These are phyloP conservation scores for Glomus cerebriforme DNA, from an alignment of 192 early-diverging fungal species.

Conservation along the genomic window DNA sequence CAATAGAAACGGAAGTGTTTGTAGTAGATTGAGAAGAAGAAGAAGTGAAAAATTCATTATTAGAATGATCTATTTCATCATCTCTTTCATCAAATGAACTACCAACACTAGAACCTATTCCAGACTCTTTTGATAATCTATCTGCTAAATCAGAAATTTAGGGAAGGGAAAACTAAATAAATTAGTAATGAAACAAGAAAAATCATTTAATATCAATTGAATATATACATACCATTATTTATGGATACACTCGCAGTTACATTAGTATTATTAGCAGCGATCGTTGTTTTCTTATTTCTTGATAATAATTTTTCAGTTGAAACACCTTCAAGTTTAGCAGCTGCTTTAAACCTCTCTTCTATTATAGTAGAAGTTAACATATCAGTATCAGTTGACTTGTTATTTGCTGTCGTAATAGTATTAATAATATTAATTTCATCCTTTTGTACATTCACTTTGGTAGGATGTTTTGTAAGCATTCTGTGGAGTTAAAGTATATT, in stretches of 20 bases:
- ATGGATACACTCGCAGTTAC: background rate
- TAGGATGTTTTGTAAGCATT: constrained; percentile 21
- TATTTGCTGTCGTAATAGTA: background rate
- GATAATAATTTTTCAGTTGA: background rate
- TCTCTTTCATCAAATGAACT: constrained; percentile 20
- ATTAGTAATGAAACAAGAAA: background rate
- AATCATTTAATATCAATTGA: background rate
- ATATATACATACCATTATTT: background rate
- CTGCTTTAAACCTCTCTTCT: constrained; percentile 5
- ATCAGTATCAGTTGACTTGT: too few species aligned
- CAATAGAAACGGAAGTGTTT: background rate
- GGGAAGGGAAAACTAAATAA: background rate
- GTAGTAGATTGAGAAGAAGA: background rate
- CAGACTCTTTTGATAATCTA: constrained; percentile 30
- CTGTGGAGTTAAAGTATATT: background rate
- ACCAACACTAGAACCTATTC: constrained; percentile 19
- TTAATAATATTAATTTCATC: background rate
- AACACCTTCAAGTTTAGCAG: constrained; percentile 11
- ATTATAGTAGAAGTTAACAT: background rate
- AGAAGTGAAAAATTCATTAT: background rate
- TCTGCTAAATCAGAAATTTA: constrained; percentile 6
- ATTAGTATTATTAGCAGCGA: background rate
- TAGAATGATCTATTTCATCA: background rate
- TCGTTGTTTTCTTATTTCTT: background rate
- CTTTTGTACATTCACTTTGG: background rate